A percentile compares a stretch with the other conserved stretches of the same genome.
phyloP scores from a whole-genome alignment of 2,329 filamentous ascomycete genomes.

The Fusarium praegraminearum region DNA sequence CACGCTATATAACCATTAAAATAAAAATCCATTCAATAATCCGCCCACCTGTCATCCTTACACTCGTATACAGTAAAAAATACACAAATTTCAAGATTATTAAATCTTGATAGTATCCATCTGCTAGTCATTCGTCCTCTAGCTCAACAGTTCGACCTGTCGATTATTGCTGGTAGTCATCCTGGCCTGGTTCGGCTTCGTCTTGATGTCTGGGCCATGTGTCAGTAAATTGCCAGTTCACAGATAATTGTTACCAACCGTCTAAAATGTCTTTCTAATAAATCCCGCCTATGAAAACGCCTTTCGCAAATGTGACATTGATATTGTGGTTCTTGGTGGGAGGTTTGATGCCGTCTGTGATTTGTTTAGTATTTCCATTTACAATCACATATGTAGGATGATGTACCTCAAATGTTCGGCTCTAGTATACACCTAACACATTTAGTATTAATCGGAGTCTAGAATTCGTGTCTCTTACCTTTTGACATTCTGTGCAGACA shows the following conservation, averaged over 20 bases:
- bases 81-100: background rate
- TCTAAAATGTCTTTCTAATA: slow-evolving; percentile 22
- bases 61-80: background rate
- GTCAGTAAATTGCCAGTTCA: background rate
- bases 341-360: slow-evolving; percentile 9
- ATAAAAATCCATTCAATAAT: background rate
- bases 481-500: slow-evolving; percentile 16
- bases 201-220: background rate
- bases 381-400: no score
- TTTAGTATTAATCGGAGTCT: background rate
- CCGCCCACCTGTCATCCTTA: background rate
- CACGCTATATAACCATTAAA: background rate
- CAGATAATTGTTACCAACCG: background rate
- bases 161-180: background rate
- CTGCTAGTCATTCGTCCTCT: rapidly evolving
- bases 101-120: background rate
- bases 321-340: slow-evolving; percentile 14
- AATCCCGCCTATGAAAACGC: slow-evolving; percentile 12
- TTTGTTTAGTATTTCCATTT: background rate
- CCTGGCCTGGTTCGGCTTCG: background rate
- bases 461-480: background rate
- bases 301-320: slow-evolving; percentile 17
- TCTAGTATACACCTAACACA: slow-evolving; percentile 9
- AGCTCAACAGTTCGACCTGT: background rate
- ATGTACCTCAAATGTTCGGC: slow-evolving; percentile 8